Evolutionary conservation across 108 stramenopile species (phyloP).

Genomic region (Parietichytrium sp.): DNA sequence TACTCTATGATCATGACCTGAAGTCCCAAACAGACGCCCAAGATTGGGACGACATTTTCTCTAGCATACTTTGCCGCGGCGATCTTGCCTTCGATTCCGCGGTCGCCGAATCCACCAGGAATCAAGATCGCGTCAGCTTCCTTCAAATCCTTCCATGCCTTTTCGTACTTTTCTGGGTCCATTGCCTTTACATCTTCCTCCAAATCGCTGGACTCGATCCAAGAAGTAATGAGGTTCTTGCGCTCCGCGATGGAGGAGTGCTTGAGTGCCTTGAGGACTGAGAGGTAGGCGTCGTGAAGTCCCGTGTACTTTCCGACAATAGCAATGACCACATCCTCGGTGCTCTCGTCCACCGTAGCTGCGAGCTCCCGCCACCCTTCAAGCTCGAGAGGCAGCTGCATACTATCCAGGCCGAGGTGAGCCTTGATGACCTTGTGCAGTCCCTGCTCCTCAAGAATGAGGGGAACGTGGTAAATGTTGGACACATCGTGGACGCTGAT

Average conservation of each 20-base stretch:
- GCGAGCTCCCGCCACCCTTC: constrained; percentile 85
- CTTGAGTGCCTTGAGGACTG: constrained; percentile 91
- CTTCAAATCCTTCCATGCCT: constrained; percentile 76
- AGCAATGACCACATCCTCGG: constrained; percentile 78
- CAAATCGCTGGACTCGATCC: constrained; percentile 90
- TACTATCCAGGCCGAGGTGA: constrained; percentile 67
- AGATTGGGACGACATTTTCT: constrained; percentile 73
- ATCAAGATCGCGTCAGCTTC: constrained; percentile 78
- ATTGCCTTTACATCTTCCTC: constrained; percentile 63
- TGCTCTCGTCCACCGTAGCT: constrained; percentile 64
- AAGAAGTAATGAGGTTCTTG: constrained; percentile 78
- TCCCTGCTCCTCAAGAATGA: constrained; percentile 84
- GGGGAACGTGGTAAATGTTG: constrained; percentile 98
- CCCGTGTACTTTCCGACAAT: constrained; percentile 96
- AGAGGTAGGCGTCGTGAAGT: constrained; percentile 88
- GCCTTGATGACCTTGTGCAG: constrained; percentile 70
- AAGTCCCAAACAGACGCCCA: constrained; percentile 95
- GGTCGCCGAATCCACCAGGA: constrained; percentile 93
- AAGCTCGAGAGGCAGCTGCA: constrained; percentile 65
- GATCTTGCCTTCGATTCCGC: constrained; percentile 84
- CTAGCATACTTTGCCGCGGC: constrained; percentile 85
- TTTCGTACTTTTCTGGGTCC: constrained; percentile 42
- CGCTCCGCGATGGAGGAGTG: constrained; percentile 88
- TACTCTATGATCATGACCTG: constrained; percentile 96
- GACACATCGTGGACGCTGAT: constrained; percentile 93